phyloP scores from a whole-genome alignment of 768 basidiomycete genomes.

The Cubamyces sp. region DNA sequence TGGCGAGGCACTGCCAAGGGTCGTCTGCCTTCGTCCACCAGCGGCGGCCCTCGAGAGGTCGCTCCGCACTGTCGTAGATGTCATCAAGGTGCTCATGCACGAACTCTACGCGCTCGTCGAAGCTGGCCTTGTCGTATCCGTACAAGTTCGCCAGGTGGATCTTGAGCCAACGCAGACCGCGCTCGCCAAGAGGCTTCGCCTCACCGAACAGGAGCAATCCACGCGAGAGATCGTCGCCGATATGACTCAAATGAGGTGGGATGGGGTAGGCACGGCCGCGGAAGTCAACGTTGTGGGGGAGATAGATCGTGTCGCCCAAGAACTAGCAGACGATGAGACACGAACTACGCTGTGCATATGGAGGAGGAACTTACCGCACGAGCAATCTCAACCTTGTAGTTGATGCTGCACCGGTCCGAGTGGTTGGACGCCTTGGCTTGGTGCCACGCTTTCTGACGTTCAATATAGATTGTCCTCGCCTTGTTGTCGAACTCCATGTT shows the following conservation, averaged over 20 bases:
- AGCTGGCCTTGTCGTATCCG: constrained; percentile 93
- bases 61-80: constrained; percentile 79
- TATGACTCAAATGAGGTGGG: constrained; percentile 93
- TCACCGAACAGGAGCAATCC: constrained; percentile 86
- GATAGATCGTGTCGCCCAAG: constrained; percentile 84
- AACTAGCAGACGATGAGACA: constrained; percentile 52
- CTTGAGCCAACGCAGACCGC: constrained; percentile 92
- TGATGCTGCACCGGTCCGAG: constrained; percentile 89
- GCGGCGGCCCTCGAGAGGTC: constrained; percentile 75
- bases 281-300: constrained; percentile 97
- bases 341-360: background rate
- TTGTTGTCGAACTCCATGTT: constrained; percentile 55
- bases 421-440: constrained; percentile 80
- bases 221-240: constrained; percentile 92
- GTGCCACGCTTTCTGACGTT: constrained; percentile 55
- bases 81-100: constrained; percentile 73
- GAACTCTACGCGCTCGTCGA: constrained; percentile 89
- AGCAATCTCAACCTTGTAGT: constrained; percentile 97
- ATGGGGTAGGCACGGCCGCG: constrained; percentile 96
- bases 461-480: constrained; percentile 57
- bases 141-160: constrained; percentile 93
- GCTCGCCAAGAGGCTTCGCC: constrained; percentile 75
- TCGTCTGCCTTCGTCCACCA: constrained; percentile 96
- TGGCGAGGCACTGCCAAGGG: constrained; percentile 96
- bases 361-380: constrained; percentile 63